Evolutionary conservation across 2,329 filamentous ascomycete species (phyloP).

Genomic region (Biscogniauxia sp.): DNA sequence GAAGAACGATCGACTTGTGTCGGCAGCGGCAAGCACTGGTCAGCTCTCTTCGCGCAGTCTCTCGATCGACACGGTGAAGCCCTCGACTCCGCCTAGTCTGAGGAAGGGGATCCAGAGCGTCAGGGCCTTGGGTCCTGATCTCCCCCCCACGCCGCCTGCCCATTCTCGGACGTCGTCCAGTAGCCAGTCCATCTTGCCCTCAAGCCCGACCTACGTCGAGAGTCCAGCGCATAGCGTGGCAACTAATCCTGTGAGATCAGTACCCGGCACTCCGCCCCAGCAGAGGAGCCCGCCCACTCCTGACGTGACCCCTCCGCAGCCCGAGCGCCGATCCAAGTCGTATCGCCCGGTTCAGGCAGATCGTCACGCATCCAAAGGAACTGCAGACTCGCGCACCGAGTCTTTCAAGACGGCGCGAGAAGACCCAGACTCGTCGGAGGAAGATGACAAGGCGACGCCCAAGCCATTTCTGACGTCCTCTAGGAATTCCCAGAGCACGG

Average conservation of each 20-base stretch:
- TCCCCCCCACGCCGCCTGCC: conserved; percentile 62
- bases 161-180: conserved; percentile 58
- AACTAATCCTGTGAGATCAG: conserved; percentile 36
- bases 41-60: conserved; percentile 25
- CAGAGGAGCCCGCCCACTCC: conserved; percentile 71
- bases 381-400: conserved; percentile 60
- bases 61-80: conserved; percentile 31
- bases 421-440: conserved; percentile 60
- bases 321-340: conserved; percentile 41
- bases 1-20: conserved; percentile 24
- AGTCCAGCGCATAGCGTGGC: conserved; percentile 39
- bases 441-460: conserved; percentile 45
- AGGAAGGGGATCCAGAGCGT: conserved; percentile 43
- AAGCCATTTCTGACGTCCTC: conserved; percentile 39
- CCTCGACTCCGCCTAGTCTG: conserved; percentile 38
- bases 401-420: conserved; percentile 73
- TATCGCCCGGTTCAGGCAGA: conserved; percentile 48
- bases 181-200: conserved; percentile 43
- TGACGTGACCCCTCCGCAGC: conserved; percentile 69
- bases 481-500: conserved; percentile 44
- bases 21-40: conserved; percentile 8
- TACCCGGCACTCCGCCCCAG: conserved; percentile 60
- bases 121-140: conserved; percentile 42
- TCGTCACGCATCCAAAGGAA: conserved; percentile 50
- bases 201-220: conserved; percentile 41